phyloP scores from a whole-genome alignment of 116 monocot species.

The Trichopus zeylanicus region DNA sequence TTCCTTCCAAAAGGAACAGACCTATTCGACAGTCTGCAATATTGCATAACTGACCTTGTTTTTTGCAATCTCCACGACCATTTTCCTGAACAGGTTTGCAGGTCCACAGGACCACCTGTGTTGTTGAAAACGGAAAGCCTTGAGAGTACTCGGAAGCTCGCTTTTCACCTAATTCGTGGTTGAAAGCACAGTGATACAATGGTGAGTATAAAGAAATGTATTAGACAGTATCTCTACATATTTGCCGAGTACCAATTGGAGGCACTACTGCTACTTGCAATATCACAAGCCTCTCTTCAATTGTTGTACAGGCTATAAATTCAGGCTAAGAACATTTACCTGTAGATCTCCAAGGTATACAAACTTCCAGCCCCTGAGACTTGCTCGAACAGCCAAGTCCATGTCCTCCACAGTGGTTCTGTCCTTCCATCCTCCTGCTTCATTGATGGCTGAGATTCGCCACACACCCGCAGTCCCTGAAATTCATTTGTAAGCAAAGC shows the following conservation, averaged over 20 bases:
- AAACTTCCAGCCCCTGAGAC: slow-evolving; percentile 4
- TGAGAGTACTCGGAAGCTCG: slow-evolving; percentile 19
- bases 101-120: slow-evolving; percentile 21
- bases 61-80: slow-evolving; percentile 14
- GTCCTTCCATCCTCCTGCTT: slow-evolving; percentile 41
- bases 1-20: neutral
- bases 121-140: slow-evolving; percentile 17
- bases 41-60: slow-evolving; percentile 1
- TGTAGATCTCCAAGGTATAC: slow-evolving; percentile 3
- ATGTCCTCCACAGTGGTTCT: slow-evolving; percentile 8
- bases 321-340: neutral
- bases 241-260: no score
- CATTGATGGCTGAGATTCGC: slow-evolving; percentile 30
- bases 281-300: no score
- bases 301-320: neutral
- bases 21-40: neutral
- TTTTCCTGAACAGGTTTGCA: slow-evolving; percentile 19
- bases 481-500: neutral
- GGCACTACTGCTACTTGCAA: no score
- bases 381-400: slow-evolving; percentile 3
- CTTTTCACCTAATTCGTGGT: slow-evolving; percentile 22
- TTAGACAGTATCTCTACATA: neutral
- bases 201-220: neutral
- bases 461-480: slow-evolving; percentile 37
- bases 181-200: no score